Evolutionary conservation across 495 filamentous ascomycete genomes (phyloP).

Genomic region (Aspergillus kassunensis): DNA sequence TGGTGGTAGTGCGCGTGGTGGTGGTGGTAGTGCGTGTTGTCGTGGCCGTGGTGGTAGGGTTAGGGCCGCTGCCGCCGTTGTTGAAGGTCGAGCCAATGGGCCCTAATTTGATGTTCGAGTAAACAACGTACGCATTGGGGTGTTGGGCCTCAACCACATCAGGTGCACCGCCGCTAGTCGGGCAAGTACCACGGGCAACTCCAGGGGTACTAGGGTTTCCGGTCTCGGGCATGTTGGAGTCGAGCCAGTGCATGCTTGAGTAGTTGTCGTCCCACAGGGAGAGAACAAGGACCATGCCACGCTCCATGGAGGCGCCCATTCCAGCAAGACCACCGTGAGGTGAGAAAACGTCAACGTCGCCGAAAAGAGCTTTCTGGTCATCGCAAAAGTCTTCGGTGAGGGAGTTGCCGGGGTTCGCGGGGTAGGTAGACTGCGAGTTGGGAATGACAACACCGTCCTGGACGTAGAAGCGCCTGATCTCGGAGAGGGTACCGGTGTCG

Average conservation of each 20-base stretch:
- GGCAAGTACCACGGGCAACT: slow-evolving; percentile 62
- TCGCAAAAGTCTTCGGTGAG: slow-evolving; percentile 62
- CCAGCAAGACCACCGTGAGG: slow-evolving; percentile 54
- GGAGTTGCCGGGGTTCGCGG: slow-evolving; percentile 49
- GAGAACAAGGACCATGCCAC: slow-evolving; percentile 67
- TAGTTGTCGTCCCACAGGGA: slow-evolving; percentile 71
- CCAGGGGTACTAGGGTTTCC: slow-evolving; percentile 55
- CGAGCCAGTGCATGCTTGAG: slow-evolving; percentile 77
- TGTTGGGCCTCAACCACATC: slow-evolving; percentile 51
- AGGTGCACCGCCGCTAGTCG: slow-evolving; percentile 56
- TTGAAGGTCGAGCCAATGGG: slow-evolving; percentile 60
- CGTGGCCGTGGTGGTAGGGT: slow-evolving; percentile 6
- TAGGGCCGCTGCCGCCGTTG: slow-evolving; percentile 6
- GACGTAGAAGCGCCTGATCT: slow-evolving; percentile 70
- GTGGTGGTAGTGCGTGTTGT: slow-evolving; percentile 20
- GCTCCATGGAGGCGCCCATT: slow-evolving; percentile 52
- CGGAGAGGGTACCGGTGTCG: slow-evolving; percentile 48
- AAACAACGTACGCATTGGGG: slow-evolving; percentile 56
- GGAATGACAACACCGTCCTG: slow-evolving; percentile 61
- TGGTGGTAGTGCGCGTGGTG: slow-evolving; percentile 21
- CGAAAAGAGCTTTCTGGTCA: slow-evolving; percentile 57
- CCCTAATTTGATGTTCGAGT: slow-evolving; percentile 66
- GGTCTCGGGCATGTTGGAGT: slow-evolving; percentile 62
- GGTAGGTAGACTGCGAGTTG: slow-evolving; percentile 52
- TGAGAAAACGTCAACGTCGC: slow-evolving; percentile 55